Evolutionary conservation across 1,284 basidiomycete genomes (phyloP), one percentile per base, ranked within the genome.

Genomic region (Phaffia rhodozyma): DNA sequence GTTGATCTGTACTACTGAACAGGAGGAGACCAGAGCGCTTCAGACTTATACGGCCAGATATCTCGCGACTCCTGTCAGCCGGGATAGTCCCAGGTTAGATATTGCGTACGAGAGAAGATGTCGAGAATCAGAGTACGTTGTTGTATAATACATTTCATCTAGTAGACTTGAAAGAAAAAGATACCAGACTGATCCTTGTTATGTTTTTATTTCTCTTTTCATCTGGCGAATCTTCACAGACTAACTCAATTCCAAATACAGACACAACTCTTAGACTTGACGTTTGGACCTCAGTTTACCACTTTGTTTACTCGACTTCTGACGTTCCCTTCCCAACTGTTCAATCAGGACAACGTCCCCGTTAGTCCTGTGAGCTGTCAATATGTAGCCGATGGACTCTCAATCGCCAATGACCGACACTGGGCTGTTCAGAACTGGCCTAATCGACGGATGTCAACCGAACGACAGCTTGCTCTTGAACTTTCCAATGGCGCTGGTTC

Each of bases 1-100:
- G 7, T 16, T 43, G 16, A 11, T 16, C 16, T 43, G 5, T 43
- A 43, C 38, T 43, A 11, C 21, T 48, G 29, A 2, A 25, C 38
- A 64, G 63, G 63, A 65, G 27, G 63, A 65, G 49, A 57, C 47
- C 38, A 65, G 61, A 50, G n/a, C 58, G 1, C 58, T 51, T 29
- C 34, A 50, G 23, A 21, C 23, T 29, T 65, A 52, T 34, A 51
- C 54, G 1, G 47, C 53, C 23, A 65, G 57, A 52, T 65, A 65
- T 23, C 54, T 65, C 3, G 48, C 58, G 3, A 27, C 54, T 13
- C 58, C 63, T 23, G 16, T 3, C 18, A 55, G 29, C 23, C 54
- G 54, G 23, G 63, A 65, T 23, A 52, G 43, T 7, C 25, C 55
- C 6, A 51, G 34, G 23, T 18, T 57, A 3, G 63, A 65, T 11